A percentile compares a stretch with the other conserved stretches of the same genome.
These are phyloP conservation scores for Fusarium redolens DNA, from an alignment of 2,329 filamentous ascomycete genomes.

Conservation along the genomic window DNA sequence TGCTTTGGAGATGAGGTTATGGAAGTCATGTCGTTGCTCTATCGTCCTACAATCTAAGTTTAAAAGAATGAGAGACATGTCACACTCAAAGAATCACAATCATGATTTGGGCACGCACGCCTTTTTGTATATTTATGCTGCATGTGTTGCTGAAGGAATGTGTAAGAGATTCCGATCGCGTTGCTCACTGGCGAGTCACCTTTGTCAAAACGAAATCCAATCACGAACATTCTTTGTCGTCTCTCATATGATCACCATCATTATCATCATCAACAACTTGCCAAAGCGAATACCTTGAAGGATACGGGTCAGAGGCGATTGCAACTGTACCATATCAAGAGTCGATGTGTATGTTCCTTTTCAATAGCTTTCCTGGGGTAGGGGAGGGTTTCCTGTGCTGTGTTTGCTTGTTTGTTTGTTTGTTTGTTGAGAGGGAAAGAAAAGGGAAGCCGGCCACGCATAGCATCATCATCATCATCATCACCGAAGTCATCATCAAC, in stretches of 20 bases:
- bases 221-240: slow-evolving; percentile 20
- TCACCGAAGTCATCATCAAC: slow-evolving; percentile 24
- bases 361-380: neutral
- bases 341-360: neutral
- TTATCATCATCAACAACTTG: slow-evolving; percentile 9
- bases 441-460: slow-evolving; percentile 5
- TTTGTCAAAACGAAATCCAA: slow-evolving; percentile 24
- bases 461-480: slow-evolving; percentile 12
- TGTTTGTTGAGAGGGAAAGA: slow-evolving; percentile 2
- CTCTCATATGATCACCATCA: slow-evolving; percentile 27
- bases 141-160: slow-evolving; percentile 33
- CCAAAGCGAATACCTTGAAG: slow-evolving; percentile 1
- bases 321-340: neutral
- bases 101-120: neutral
- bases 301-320: neutral
- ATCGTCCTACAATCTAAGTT: neutral
- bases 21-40: too few relatives aligned
- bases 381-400: slow-evolving; percentile 1
- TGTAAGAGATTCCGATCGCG: slow-evolving; percentile 27
- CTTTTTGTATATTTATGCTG: slow-evolving; percentile 24
- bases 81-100: slow-evolving; percentile 8
- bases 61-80: neutral
- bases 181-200: slow-evolving; percentile 10
- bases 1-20: neutral
- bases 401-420: neutral